Evolutionary conservation across 2,329 filamentous ascomycete species (phyloP).

Genomic region (Aspergillus melleus): DNA sequence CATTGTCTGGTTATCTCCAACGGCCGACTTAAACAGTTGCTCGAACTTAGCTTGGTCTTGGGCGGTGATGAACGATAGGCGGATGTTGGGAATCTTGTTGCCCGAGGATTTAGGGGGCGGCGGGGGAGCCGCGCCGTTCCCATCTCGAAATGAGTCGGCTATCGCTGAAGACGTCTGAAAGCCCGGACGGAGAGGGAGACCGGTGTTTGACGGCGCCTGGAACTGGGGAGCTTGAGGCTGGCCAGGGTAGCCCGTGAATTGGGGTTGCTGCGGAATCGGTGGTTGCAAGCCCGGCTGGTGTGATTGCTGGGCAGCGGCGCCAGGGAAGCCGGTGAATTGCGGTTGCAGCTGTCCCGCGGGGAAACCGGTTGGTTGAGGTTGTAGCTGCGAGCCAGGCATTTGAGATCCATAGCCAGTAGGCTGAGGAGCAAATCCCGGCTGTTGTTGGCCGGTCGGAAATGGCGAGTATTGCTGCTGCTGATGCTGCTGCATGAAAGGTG

Average conservation of each 20-base stretch:
- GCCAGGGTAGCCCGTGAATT: conserved; percentile 59
- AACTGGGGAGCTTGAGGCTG: conserved; percentile 38
- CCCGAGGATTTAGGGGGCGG: conserved; percentile 60
- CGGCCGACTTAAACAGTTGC: conserved; percentile 93
- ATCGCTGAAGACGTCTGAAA: conserved; percentile 64
- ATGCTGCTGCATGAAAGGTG: conserved; percentile 58
- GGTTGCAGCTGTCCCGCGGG: conserved; percentile 49
- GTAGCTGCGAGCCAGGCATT: conserved; percentile 54
- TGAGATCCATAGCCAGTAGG: conserved; percentile 57
- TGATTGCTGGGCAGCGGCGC: conserved; percentile 42
- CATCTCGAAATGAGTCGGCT: conserved; percentile 60
- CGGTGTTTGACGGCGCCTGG: conserved; percentile 47
- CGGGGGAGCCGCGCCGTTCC: conserved; percentile 53
- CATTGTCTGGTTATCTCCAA: conserved; percentile 79
- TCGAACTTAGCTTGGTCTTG: conserved; percentile 96
- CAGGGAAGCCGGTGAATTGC: conserved; percentile 52
- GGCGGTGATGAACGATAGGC: conserved; percentile 92
- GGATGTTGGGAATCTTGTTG: conserved; percentile 87
- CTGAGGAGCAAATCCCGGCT: conserved; percentile 55
- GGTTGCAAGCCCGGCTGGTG: conserved; percentile 47
- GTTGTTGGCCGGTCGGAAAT: conserved; percentile 45
- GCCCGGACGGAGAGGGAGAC: conserved; percentile 53
- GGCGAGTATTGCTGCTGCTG: conserved; percentile 41
- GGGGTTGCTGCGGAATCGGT: conserved; percentile 54
- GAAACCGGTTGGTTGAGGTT: conserved; percentile 70